Evolutionary conservation across 441 rosid genomes (phyloP).

Genomic region (Euphorbia neoarborescens): DNA sequence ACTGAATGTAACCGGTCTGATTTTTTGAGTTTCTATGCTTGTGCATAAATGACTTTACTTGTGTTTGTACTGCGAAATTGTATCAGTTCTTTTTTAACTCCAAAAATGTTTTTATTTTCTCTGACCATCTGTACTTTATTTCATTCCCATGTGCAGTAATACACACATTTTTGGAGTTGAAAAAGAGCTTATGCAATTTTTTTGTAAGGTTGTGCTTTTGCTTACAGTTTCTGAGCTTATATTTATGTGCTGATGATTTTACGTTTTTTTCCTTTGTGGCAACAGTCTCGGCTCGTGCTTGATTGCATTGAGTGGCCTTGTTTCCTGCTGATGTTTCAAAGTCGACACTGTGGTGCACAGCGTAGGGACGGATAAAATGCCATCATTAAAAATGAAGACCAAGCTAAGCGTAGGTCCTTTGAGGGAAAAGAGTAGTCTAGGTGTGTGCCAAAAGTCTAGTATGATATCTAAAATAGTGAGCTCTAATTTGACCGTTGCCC

Average conservation of each 20-base stretch:
- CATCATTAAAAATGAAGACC: constrained; percentile 60
- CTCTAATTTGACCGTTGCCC: constrained; percentile 30
- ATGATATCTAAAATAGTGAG: constrained; percentile 41
- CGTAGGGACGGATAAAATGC: constrained; percentile 47
- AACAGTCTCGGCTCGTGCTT: constrained; percentile 33
- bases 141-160: not conserved
- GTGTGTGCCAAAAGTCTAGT: constrained; percentile 47
- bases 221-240: not conserved
- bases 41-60: not conserved
- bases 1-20: not conserved
- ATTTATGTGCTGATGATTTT: constrained; percentile 18
- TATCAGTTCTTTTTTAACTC: not conserved
- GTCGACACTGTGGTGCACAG: constrained; percentile 30
- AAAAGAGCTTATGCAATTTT: too few relatives aligned
- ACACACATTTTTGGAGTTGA: too few relatives aligned
- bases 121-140: not conserved
- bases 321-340: constrained; percentile 34
- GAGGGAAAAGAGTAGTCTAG: constrained; percentile 45
- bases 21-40: not conserved
- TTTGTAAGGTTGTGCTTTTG: not conserved
- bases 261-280: constrained; percentile 17
- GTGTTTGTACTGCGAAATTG: not conserved
- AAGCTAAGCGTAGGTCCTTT: constrained; percentile 33
- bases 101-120: not conserved
- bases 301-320: constrained; percentile 27